Evolutionary conservation across 2,329 filamentous ascomycete genomes (phyloP).

Genomic region (Didymella pomorum): DNA sequence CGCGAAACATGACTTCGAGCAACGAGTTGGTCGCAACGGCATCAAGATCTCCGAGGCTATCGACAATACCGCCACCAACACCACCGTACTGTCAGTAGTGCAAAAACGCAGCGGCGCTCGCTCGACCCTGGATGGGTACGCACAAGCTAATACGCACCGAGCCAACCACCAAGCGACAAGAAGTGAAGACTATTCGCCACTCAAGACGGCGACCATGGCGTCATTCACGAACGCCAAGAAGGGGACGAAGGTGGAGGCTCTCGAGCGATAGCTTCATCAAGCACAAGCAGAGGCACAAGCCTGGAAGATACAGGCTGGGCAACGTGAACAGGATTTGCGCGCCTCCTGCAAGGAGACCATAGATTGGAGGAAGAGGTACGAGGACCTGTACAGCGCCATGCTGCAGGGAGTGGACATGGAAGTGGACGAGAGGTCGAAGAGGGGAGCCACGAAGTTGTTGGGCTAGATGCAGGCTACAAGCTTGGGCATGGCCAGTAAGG

Average conservation of each 20-base stretch:
- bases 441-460: conserved; percentile 1
- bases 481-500: background rate
- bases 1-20: conserved; percentile 14
- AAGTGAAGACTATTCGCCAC: background rate
- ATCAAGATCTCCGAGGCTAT: conserved; percentile 13
- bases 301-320: conserved; percentile 12
- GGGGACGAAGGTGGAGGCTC: background rate
- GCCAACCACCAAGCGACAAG: background rate
- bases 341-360: conserved; percentile 1
- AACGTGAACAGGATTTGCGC: conserved; percentile 3
- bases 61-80: background rate
- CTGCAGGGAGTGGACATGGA: background rate
- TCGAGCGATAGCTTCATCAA: conserved; percentile 7
- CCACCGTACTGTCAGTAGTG: background rate
- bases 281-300: conserved; percentile 3
- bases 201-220: background rate
- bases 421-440: background rate
- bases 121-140: background rate
- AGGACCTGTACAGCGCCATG: conserved; percentile 12
- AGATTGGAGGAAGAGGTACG: conserved; percentile 18
- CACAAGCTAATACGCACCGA: background rate
- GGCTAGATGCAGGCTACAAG: background rate
- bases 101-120: background rate
- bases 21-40: conserved; percentile 10
- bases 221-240: conserved; percentile 4